phyloP scores from a whole-genome alignment of 2,329 filamentous ascomycete species.

The Teratosphaeria gauchensis region DNA sequence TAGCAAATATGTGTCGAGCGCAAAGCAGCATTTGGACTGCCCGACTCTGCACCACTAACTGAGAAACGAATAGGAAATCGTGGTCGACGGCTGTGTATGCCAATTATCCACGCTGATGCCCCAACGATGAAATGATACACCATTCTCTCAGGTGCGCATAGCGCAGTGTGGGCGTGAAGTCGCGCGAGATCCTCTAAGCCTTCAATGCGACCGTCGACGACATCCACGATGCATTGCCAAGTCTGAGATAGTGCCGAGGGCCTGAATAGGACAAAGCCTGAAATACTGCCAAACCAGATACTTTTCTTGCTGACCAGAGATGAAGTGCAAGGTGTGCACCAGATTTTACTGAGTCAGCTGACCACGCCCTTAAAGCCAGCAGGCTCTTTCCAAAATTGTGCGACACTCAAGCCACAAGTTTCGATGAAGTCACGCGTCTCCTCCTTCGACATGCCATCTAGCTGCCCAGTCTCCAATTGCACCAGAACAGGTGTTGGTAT shows the following conservation, averaged over 20 bases:
- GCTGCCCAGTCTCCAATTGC: slow-evolving; percentile 42
- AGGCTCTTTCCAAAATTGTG: not conserved
- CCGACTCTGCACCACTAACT: too few species aligned
- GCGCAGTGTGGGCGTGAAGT: too few species aligned
- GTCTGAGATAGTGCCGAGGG: too few species aligned
- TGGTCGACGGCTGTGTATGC: too few species aligned
- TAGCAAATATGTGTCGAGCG: not conserved
- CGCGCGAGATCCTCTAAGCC: too few species aligned
- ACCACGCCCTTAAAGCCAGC: not conserved
- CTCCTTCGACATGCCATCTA: slow-evolving; percentile 28
- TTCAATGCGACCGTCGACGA: too few species aligned
- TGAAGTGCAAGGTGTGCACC: not conserved
- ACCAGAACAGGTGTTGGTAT: slow-evolving; percentile 40
- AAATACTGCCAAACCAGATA: not conserved
- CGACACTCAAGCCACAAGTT: slow-evolving; percentile 12
- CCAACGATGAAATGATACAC: too few species aligned
- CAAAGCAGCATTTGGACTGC: too few species aligned
- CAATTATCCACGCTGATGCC: too few species aligned
- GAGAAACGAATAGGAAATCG: too few species aligned
- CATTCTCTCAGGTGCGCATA: too few species aligned
- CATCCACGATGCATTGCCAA: too few species aligned
- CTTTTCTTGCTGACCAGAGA: not conserved
- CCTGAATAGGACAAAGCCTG: not conserved
- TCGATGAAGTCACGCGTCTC: slow-evolving; percentile 30
- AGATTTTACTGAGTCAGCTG: not conserved